Evolutionary conservation across 1,139 yeast genomes (phyloP).

Genomic region (Pichia sp.): DNA sequence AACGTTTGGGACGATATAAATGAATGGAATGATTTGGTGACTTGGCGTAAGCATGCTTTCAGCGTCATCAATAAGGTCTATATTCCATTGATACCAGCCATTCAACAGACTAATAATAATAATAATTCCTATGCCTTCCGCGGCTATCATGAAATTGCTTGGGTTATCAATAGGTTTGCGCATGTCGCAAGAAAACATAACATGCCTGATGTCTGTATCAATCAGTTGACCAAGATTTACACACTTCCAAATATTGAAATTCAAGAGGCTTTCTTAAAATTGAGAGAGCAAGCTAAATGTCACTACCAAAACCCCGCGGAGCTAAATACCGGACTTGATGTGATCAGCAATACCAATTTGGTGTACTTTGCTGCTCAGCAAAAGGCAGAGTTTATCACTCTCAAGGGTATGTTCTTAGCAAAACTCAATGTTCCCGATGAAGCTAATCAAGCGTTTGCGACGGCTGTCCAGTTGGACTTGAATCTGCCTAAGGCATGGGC

Average conservation of each 20-base stretch:
- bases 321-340: slow-evolving; percentile 90
- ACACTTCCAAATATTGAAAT: slow-evolving; percentile 96
- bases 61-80: slow-evolving; percentile 94
- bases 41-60: slow-evolving; percentile 99
- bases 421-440: slow-evolving; percentile 86
- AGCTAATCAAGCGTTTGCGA: slow-evolving; percentile 95
- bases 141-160: slow-evolving; percentile 98
- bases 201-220: slow-evolving; percentile 94
- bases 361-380: slow-evolving; percentile 96
- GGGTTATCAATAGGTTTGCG: slow-evolving; percentile 98
- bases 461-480: slow-evolving; percentile 93
- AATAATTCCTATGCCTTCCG: slow-evolving; percentile 91
- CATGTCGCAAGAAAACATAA: slow-evolving; percentile 97
- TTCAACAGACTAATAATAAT: slow-evolving; percentile 62
- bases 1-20: slow-evolving; percentile 97
- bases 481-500: slow-evolving; percentile 99
- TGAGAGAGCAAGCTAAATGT: slow-evolving; percentile 96
- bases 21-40: slow-evolving; percentile 94
- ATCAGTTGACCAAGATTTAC: slow-evolving; percentile 87
- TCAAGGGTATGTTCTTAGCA: slow-evolving; percentile 96
- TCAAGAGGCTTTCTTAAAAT: slow-evolving; percentile 92
- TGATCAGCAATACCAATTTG: slow-evolving; percentile 90
- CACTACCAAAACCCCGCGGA: slow-evolving; percentile 89
- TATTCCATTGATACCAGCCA: slow-evolving; percentile 83
- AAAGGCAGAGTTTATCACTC: slow-evolving; percentile 93